Conservation (phyloP, 2,329 filamentous ascomycete species). For the Dactylellina leptospora region DNA sequence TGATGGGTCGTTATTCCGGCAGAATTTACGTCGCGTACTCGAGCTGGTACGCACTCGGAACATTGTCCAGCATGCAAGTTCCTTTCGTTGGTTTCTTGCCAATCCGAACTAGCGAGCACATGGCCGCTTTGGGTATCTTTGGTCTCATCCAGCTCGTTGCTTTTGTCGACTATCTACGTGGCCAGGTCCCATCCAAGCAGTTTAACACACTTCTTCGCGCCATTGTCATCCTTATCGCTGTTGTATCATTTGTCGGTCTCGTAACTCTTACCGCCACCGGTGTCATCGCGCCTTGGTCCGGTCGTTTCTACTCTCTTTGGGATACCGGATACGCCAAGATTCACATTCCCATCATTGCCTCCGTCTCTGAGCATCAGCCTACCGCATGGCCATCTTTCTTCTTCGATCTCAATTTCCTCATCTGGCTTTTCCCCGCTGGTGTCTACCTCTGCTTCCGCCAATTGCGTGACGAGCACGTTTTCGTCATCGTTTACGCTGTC, state of each 20-base stretch:
- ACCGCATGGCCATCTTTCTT: constrained; percentile 99
- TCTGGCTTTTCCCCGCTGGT: constrained; percentile 98
- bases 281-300: constrained; percentile 95
- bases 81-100: constrained; percentile 98
- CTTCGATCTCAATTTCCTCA: constrained; percentile 96
- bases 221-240: constrained; percentile 77
- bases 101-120: constrained; percentile 96
- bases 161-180: constrained; percentile 88
- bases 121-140: constrained; percentile 95
- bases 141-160: constrained; percentile 92
- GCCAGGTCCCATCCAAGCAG: constrained; percentile 88
- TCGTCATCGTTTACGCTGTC: constrained; percentile 95
- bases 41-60: constrained; percentile 96
- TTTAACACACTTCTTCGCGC: constrained; percentile 88
- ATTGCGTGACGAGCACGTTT: constrained; percentile 94
- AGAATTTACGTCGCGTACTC: constrained; percentile 96
- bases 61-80: constrained; percentile 98
- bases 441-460: constrained; percentile 98
- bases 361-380: constrained; percentile 98
- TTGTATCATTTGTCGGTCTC: constrained; percentile 77
- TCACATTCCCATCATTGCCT: constrained; percentile 98
- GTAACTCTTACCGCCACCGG: constrained; percentile 83
- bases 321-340: constrained; percentile 99
- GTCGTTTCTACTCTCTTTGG: constrained; percentile 99
- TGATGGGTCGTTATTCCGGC: constrained; percentile 95